Conservation (phyloP, 768 basidiomycete genomes). For the Terana coerulea region DNA sequence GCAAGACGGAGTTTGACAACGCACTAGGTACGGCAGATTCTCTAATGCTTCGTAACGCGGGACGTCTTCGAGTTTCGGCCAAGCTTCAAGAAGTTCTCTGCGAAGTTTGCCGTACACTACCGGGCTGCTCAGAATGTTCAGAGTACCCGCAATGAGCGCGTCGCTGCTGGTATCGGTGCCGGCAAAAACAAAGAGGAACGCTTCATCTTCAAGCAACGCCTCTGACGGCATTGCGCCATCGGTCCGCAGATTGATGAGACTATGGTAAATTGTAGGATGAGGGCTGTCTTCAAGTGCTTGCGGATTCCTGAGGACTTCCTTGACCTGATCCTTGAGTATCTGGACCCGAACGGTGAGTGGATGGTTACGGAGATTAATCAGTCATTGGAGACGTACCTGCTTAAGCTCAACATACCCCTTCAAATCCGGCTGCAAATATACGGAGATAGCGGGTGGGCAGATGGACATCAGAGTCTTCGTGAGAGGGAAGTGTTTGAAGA, state of each 20-base stretch:
- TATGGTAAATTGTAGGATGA: conserved; percentile 36
- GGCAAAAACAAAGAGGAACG: conserved; percentile 30
- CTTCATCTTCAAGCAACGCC: conserved; percentile 18
- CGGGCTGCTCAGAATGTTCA: conserved; percentile 33
- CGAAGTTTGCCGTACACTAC: conserved; percentile 27
- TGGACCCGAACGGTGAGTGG: not conserved
- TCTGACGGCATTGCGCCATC: not conserved
- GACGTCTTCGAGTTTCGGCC: conserved; percentile 34
- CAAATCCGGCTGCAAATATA: not conserved
- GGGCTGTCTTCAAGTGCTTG: conserved; percentile 20
- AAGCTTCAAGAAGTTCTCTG: conserved; percentile 32
- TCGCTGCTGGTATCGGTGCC: conserved; percentile 43
- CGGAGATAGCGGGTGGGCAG: not conserved
- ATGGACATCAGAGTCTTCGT: not conserved
- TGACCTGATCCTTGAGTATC: conserved; percentile 19
- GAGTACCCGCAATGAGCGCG: conserved; percentile 33
- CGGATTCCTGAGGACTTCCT: conserved; percentile 20
- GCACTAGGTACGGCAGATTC: conserved; percentile 46
- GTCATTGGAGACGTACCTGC: too few species aligned
- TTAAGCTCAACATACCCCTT: too few species aligned
- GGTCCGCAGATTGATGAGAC: conserved; percentile 17
- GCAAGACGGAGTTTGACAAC: conserved; percentile 6
- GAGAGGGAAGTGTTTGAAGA: conserved; percentile 9
- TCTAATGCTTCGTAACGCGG: conserved; percentile 36
- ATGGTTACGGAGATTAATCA: too few species aligned